Evolutionary conservation across 2,329 filamentous ascomycete species (phyloP).

Genomic region (Claviceps quebecensis): DNA sequence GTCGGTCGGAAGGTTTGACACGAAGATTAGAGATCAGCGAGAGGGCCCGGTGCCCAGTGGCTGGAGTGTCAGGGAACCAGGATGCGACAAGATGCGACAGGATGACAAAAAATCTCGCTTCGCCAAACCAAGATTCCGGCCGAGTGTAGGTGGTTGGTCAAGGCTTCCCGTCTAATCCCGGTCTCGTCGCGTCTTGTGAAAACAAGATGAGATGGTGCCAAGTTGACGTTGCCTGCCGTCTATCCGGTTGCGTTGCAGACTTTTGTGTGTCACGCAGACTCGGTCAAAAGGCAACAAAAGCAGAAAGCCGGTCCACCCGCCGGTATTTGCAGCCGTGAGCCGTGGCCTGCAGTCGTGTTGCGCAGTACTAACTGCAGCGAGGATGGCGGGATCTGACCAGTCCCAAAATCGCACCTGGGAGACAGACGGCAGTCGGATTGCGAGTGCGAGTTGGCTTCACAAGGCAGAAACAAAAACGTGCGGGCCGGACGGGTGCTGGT

Average conservation of each 20-base stretch:
- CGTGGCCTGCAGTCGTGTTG: neutral
- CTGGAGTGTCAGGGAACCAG: neutral
- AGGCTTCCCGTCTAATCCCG: conserved; percentile 1
- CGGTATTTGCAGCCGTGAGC: neutral
- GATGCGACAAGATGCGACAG: conserved; percentile 6
- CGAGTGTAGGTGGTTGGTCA: conserved; percentile 3
- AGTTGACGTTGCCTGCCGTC: conserved; percentile 10
- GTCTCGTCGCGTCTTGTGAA: neutral
- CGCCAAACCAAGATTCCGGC: conserved; percentile 2
- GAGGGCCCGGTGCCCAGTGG: neutral
- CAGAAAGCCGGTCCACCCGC: neutral
- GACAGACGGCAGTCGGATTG: neutral
- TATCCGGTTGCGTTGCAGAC: conserved; percentile 11
- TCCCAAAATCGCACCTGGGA: neutral
- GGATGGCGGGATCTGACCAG: neutral
- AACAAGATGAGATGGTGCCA: conserved; percentile 6
- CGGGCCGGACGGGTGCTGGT: neutral
- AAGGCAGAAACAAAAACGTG: neutral
- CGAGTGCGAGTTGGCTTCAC: neutral
- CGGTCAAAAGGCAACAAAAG: conserved; percentile 1
- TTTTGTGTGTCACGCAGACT: conserved; percentile 10
- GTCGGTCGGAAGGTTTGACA: neutral
- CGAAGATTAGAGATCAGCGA: neutral
- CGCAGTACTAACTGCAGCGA: neutral
- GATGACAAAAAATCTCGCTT: conserved; percentile 9